A percentile compares a stretch with the other conserved stretches of the same genome.
Conservation (phyloP, 345 rosid species). For the Excoecaria cochinchinensis region DNA sequence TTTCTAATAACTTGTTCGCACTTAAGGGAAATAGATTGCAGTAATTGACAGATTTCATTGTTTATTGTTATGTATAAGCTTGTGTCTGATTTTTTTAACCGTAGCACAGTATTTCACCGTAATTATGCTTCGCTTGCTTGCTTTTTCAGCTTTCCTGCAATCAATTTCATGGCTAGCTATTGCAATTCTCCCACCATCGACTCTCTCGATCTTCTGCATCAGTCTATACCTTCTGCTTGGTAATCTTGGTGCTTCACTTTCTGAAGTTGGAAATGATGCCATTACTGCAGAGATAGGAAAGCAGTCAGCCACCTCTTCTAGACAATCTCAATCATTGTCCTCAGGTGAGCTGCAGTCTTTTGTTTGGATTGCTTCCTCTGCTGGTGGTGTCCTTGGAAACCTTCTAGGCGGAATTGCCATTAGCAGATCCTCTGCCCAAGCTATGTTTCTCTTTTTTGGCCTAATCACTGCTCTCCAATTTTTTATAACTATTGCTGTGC, state of each 20-base stretch:
- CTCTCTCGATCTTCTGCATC: slow-evolving; percentile 50
- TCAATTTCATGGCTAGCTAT: slow-evolving; percentile 80
- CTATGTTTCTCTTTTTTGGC: slow-evolving; percentile 60
- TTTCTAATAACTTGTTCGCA: not conserved
- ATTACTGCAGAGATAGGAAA: slow-evolving; percentile 77
- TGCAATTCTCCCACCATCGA: slow-evolving; percentile 57
- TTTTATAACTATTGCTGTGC: slow-evolving; percentile 48
- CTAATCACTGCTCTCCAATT: slow-evolving; percentile 53
- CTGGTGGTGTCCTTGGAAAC: slow-evolving; percentile 88
- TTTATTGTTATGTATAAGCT: not conserved
- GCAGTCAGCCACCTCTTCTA: slow-evolving; percentile 28
- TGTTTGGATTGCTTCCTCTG: slow-evolving; percentile 77
- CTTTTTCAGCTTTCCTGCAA: slow-evolving; percentile 73
- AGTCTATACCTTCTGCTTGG: slow-evolving; percentile 66
- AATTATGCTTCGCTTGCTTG: not conserved
- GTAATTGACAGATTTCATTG: not conserved
- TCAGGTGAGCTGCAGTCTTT: slow-evolving; percentile 75
- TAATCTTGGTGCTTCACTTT: slow-evolving; percentile 85
- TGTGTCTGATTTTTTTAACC: not conserved
- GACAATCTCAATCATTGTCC: slow-evolving; percentile 38
- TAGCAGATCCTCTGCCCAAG: slow-evolving; percentile 41
- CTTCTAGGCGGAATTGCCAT: slow-evolving; percentile 71
- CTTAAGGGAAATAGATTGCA: not conserved
- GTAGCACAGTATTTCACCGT: not conserved
- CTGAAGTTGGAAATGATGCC: slow-evolving; percentile 95